Conservation (phyloP, 108 stramenopile genomes). For the Fragilaria crotonensis region DNA sequence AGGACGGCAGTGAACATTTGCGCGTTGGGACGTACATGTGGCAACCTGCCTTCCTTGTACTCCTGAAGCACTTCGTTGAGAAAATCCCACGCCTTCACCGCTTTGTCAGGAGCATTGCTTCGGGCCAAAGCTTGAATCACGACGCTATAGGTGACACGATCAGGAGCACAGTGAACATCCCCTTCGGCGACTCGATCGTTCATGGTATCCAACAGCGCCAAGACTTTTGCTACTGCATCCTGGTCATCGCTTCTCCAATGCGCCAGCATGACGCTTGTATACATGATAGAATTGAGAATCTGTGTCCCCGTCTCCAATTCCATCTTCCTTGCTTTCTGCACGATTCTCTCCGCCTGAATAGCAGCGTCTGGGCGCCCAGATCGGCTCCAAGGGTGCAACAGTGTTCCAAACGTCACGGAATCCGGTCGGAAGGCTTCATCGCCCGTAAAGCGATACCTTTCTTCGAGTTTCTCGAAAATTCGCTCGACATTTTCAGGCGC, state of each 20-base stretch:
- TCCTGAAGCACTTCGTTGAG: constrained; percentile 22
- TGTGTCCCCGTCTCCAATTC: not conserved
- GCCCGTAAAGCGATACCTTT: constrained; percentile 23
- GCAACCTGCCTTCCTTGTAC: constrained; percentile 19
- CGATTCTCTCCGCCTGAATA: constrained; percentile 6
- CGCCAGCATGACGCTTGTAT: not conserved
- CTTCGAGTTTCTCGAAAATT: constrained; percentile 41
- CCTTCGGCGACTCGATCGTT: constrained; percentile 13
- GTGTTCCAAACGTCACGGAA: constrained; percentile 16
- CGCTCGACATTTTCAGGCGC: constrained; percentile 45
- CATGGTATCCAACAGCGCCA: constrained; percentile 16
- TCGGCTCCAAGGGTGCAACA: constrained; percentile 24
- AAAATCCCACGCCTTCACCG: constrained; percentile 15
- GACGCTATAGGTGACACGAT: constrained; percentile 17
- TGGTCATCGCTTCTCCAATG: not conserved
- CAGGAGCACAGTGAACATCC: constrained; percentile 11
- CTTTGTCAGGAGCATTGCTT: constrained; percentile 10
- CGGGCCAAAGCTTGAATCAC: constrained; percentile 29
- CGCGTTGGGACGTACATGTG: constrained; percentile 2
- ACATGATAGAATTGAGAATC: not conserved
- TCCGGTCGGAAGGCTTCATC: constrained; percentile 19
- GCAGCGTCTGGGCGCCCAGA: constrained; percentile 13
- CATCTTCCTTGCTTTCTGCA: constrained; percentile 3
- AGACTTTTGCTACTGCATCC: not conserved
- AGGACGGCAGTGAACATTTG: constrained; percentile 2